phyloP scores from a whole-genome alignment of 2,329 filamentous ascomycete species.

The Nemania sp. region DNA sequence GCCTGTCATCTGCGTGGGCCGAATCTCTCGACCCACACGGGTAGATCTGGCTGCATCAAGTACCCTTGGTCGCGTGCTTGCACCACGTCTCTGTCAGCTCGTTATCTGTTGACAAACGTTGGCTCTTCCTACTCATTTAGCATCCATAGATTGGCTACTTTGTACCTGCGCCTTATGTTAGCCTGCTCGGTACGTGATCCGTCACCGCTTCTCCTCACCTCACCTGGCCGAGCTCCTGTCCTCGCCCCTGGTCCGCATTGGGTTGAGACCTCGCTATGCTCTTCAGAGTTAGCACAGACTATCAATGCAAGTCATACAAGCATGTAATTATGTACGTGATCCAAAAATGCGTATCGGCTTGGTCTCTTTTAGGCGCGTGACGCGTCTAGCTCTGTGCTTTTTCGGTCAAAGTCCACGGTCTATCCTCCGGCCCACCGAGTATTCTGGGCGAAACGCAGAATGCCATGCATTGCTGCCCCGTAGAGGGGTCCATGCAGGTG shows the following conservation, averaged over 20 bases:
- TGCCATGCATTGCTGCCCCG: conserved; percentile 30
- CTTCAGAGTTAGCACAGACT: conserved; percentile 14
- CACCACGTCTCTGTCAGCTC: conserved; percentile 18
- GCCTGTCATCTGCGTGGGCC: conserved; percentile 21
- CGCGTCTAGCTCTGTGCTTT: conserved; percentile 1
- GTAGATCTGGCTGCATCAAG: conserved; percentile 24
- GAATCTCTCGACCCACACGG: conserved; percentile 26
- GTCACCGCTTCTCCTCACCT: conserved; percentile 25
- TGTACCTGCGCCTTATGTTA: conserved; percentile 2
- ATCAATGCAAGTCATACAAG: conserved; percentile 25
- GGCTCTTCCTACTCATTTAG: background rate
- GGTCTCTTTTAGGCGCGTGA: conserved; percentile 1
- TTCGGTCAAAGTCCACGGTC: conserved; percentile 8
- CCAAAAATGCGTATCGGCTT: background rate
- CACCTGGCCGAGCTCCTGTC: conserved; percentile 12
- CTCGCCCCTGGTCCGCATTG: conserved; percentile 9
- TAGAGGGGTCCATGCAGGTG: conserved; percentile 27
- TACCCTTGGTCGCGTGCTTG: conserved; percentile 23
- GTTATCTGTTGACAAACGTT: conserved; percentile 8
- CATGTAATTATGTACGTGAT: conserved; percentile 21
- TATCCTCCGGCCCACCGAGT: conserved; percentile 8
- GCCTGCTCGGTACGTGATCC: conserved; percentile 7
- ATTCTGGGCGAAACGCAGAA: conserved; percentile 10
- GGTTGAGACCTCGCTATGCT: conserved; percentile 6
- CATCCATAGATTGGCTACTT: background rate